Conservation (phyloP, 2,329 filamentous ascomycete species). For the Paraphoma chrysanthemicola region DNA sequence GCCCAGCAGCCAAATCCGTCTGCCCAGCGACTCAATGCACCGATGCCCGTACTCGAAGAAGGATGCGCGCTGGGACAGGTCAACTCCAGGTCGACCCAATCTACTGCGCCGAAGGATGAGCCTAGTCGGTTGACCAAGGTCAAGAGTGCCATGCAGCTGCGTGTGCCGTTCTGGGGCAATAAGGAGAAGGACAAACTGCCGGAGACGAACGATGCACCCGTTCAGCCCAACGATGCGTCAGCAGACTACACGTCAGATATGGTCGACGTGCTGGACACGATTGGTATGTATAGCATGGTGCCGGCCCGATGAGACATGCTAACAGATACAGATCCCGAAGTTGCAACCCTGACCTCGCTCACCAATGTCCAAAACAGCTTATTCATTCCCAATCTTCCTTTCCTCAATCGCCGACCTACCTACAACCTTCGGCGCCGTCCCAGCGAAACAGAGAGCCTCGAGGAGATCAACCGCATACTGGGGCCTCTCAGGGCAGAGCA, state of each 20-base stretch:
- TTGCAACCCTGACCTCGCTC: constrained; percentile 80
- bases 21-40: constrained; percentile 29
- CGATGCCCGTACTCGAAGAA: constrained; percentile 39
- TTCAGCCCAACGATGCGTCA: constrained; percentile 9
- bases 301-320: background rate
- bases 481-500: constrained; percentile 26
- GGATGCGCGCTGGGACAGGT: constrained; percentile 29
- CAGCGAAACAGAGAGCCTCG: constrained; percentile 42
- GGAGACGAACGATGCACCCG: background rate
- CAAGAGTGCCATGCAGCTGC: constrained; percentile 36
- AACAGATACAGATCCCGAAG: constrained; percentile 72
- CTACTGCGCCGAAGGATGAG: constrained; percentile 12
- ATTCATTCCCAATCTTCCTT: constrained; percentile 83
- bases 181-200: constrained; percentile 15
- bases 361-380: constrained; percentile 92
- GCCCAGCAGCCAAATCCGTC: constrained; percentile 29
- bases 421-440: constrained; percentile 70
- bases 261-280: constrained; percentile 38
- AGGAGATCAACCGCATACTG: constrained; percentile 38
- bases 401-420: constrained; percentile 78
- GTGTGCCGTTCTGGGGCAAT: constrained; percentile 35
- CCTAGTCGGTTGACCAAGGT: constrained; percentile 34
- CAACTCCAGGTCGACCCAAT: constrained; percentile 26
- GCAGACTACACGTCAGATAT: constrained; percentile 66
- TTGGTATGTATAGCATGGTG: constrained; percentile 59